phyloP scores from a whole-genome alignment of 2,329 filamentous ascomycete species.

The Sordariomycetes sp. region DNA sequence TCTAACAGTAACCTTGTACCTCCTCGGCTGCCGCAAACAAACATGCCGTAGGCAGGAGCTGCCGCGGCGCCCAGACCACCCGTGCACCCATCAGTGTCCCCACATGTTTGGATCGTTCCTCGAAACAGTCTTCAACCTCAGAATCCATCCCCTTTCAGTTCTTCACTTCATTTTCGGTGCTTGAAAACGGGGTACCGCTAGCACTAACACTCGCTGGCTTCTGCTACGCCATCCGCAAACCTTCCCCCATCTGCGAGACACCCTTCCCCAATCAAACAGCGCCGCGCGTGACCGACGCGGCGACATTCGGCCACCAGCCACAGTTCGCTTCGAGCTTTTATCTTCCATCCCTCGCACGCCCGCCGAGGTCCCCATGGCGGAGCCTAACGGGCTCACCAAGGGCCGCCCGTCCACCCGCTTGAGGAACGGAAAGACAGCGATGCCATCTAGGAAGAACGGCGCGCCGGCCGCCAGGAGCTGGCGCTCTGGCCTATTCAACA shows the following conservation, averaged over 20 bases:
- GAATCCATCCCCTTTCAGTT: not conserved
- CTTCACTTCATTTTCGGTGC: not conserved
- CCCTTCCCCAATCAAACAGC: not conserved
- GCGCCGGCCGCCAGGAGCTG: constrained; percentile 8
- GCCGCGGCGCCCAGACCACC: not conserved
- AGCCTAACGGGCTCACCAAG: constrained; percentile 28
- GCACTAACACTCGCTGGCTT: not conserved
- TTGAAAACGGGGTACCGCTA: not conserved
- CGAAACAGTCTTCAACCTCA: not conserved
- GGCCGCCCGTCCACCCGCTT: not conserved
- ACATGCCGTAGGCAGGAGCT: not conserved
- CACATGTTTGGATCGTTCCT: not conserved
- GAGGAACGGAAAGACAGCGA: not conserved
- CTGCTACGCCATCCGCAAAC: not conserved
- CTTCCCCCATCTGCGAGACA: not conserved
- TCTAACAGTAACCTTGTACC: not conserved
- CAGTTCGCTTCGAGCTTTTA: not conserved
- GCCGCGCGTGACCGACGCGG: not conserved
- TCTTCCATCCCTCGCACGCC: not conserved
- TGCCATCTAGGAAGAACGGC: constrained; percentile 13
- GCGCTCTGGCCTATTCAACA: constrained; percentile 28
- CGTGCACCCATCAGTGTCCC: not conserved
- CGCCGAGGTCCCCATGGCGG: constrained; percentile 21
- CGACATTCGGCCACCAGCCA: not conserved
- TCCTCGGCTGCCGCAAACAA: not conserved